Evolutionary conservation across 2,329 filamentous ascomycete genomes (phyloP), one percentile per base, ranked within the genome.

Genomic region (Diplocarpon rosae): DNA sequence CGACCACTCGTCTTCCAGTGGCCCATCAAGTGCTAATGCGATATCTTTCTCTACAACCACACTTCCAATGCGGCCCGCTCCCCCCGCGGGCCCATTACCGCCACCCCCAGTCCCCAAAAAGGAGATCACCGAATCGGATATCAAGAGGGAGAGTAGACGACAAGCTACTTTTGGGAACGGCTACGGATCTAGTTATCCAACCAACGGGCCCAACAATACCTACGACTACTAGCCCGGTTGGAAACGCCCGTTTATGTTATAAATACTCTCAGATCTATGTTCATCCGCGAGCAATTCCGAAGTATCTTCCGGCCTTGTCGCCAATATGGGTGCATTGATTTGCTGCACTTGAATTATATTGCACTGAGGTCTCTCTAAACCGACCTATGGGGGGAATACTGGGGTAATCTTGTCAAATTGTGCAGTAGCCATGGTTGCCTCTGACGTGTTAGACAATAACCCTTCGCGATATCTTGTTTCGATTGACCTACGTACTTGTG

Each of bases 31-130:
- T 52, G 66, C 68, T 35, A 69, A 65, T 48, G 64, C 65, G 41
- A 62, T 68, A 13, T 76, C 73, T 2, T 80, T 82, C 44, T 52
- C 42, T 16, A 54, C 51, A 2, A 56, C 54, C 16, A 74, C 71
- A 30, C 66, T 87, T 39, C 80, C 83, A 1, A 72, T 83, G 46
- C 75, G 82, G 37, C 70, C 75, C 36, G 78, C 72, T 27, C 72
- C 73, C 32, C 72, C 73, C 2, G 73, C 68, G 8, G 75, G 73
- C 10, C 69, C 74, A 8, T 66, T 80, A 39, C 72, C 80, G 16
- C 76, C 73, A n/a, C 76, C 73, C 31, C 57, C 56, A 5, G 54
- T 57, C 11, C 71, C 71, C 31, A 70, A 72, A 54, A 77, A 76
- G 60, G 69, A 73, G 53, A 48, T 72, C 69, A 17, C 40, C 13